phyloP scores from a whole-genome alignment of 257 asterid species.

The Gentiana macrophylla region DNA sequence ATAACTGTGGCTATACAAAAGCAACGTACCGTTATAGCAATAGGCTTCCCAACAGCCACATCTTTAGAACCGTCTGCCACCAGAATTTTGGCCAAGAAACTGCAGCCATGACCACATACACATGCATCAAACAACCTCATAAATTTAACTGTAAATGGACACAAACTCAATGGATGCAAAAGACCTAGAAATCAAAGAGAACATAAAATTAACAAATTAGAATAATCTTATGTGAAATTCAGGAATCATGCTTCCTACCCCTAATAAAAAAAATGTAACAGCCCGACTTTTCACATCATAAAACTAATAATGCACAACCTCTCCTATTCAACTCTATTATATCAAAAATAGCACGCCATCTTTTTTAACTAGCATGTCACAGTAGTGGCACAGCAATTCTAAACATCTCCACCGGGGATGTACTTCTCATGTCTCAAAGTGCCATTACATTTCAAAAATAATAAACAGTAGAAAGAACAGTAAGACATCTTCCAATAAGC shows the following conservation, averaged over 20 bases:
- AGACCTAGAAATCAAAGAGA: too few relatives aligned
- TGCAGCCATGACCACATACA: conserved; percentile 14
- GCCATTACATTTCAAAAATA: background rate
- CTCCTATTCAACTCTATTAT: too few relatives aligned
- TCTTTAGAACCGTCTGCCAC: conserved; percentile 94
- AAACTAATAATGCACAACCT: too few relatives aligned
- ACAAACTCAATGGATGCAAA: background rate
- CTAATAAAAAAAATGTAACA: too few relatives aligned
- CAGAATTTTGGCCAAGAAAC: conserved; percentile 86
- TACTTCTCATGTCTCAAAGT: background rate
- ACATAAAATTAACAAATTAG: too few relatives aligned
- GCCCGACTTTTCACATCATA: too few relatives aligned
- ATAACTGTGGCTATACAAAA: background rate
- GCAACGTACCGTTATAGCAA: conserved; percentile 78
- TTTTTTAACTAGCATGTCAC: background rate
- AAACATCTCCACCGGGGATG: background rate
- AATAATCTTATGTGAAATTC: too few relatives aligned
- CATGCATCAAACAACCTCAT: too few relatives aligned
- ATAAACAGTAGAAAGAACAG: conserved; percentile 1
- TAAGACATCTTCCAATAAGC: conserved; percentile 1
- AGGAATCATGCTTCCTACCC: too few relatives aligned
- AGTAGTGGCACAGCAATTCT: too few relatives aligned
- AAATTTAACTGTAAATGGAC: background rate
- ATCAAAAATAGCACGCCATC: background rate
- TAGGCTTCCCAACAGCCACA: conserved; percentile 88